These are phyloP conservation scores for Calonectria henricotiae DNA, from an alignment of 2,329 filamentous ascomycete species.

Conservation along the genomic window DNA sequence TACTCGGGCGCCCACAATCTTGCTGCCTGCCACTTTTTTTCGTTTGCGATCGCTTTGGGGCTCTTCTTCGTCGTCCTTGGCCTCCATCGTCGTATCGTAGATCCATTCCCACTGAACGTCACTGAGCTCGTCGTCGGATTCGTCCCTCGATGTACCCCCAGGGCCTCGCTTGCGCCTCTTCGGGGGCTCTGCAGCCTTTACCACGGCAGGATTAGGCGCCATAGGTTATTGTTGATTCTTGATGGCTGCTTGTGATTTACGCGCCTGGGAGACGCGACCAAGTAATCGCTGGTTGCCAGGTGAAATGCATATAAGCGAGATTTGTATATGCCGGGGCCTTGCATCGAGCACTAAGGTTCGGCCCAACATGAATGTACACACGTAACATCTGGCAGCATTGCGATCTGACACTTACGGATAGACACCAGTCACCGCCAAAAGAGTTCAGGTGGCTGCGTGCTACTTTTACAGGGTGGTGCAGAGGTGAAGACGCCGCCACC, in stretches of 20 bases:
- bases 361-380: no score
- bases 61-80: conserved; percentile 50
- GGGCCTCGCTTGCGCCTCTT: conserved; percentile 42
- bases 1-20: conserved; percentile 87
- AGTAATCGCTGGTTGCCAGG: conserved; percentile 44
- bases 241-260: conserved; percentile 43
- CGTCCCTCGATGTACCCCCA: conserved; percentile 78
- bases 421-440: no score
- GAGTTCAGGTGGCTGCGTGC: no score
- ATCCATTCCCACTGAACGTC: conserved; percentile 87
- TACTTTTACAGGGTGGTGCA: no score
- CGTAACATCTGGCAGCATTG: no score
- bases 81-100: conserved; percentile 65
- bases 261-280: conserved; percentile 55
- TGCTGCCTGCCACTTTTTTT: conserved; percentile 58
- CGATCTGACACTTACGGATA: no score
- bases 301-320: conserved; percentile 46
- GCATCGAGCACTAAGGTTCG: background rate
- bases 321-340: conserved; percentile 36
- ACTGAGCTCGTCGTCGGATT: conserved; percentile 91
- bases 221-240: conserved; percentile 42
- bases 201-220: conserved; percentile 47
- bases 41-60: conserved; percentile 56
- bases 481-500: no score
- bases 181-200: conserved; percentile 43